These are phyloP conservation scores for Porcisia deanei DNA, from an alignment of 208 protist genomes.

Conservation along the genomic window DNA sequence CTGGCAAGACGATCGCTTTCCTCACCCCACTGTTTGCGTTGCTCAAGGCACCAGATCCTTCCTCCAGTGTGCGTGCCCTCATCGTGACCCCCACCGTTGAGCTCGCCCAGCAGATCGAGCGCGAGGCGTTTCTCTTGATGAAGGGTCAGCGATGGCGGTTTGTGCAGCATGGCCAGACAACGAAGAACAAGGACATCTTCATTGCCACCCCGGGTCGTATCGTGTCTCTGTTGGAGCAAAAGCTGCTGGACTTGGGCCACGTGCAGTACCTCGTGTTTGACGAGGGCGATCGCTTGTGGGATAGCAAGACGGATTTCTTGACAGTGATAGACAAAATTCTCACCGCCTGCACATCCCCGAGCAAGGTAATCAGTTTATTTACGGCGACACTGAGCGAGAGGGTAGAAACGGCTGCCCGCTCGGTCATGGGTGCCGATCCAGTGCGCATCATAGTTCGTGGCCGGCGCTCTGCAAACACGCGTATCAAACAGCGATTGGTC, in stretches of 20 bases:
- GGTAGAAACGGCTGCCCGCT: constrained; percentile 91
- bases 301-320: constrained; percentile 83
- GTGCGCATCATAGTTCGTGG: constrained; percentile 93
- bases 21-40: constrained; percentile 93
- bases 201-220: constrained; percentile 90
- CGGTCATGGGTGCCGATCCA: constrained; percentile 90
- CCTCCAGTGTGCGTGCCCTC: constrained; percentile 89
- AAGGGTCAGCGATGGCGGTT: constrained; percentile 87
- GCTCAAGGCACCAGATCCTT: constrained; percentile 71
- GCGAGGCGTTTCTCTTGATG: constrained; percentile 90
- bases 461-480: constrained; percentile 68
- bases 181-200: constrained; percentile 93
- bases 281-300: constrained; percentile 97
- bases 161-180: constrained; percentile 89
- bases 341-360: constrained; percentile 64
- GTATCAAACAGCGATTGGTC: constrained; percentile 91
- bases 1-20: constrained; percentile 96
- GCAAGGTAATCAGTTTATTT: constrained; percentile 91
- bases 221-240: constrained; percentile 76
- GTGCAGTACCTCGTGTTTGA: constrained; percentile 96
- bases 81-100: constrained; percentile 97
- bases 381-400: constrained; percentile 94
- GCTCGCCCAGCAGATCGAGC: constrained; percentile 96
- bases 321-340: constrained; percentile 89
- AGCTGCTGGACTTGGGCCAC: constrained; percentile 65